Conservation (phyloP, 2,329 filamentous ascomycete genomes). For the Talaromyces sp. region DNA sequence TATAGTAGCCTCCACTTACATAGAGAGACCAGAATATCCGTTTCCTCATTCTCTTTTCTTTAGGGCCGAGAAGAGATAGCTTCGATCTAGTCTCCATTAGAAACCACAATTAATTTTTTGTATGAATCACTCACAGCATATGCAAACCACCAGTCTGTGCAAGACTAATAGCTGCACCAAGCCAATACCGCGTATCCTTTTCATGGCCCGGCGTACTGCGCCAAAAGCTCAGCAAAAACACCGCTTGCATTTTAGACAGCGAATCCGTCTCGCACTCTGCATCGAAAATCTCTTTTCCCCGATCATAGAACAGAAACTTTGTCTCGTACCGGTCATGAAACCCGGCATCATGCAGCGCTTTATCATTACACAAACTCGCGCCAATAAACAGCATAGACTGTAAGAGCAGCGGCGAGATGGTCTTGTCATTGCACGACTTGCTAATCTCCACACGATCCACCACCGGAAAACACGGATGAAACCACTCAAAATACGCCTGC, state of each 20-base stretch:
- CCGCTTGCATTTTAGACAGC: slow-evolving; percentile 45
- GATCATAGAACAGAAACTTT: slow-evolving; percentile 47
- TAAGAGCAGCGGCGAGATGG: slow-evolving; percentile 46
- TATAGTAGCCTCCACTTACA: slow-evolving; percentile 15
- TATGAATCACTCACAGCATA: slow-evolving; percentile 22
- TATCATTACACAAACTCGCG: slow-evolving; percentile 49
- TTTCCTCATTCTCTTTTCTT: slow-evolving; percentile 38
- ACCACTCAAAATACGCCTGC: slow-evolving; percentile 52
- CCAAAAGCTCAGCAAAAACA: slow-evolving; percentile 56
- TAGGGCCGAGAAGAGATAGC: slow-evolving; percentile 22
- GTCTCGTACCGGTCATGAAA: slow-evolving; percentile 47
- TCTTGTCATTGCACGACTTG: slow-evolving; percentile 33
- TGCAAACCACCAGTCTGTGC: slow-evolving; percentile 45
- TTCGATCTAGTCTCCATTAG: slow-evolving; percentile 22
- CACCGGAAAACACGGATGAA: slow-evolving; percentile 54
- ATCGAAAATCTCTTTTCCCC: slow-evolving; percentile 50
- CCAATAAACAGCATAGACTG: slow-evolving; percentile 54
- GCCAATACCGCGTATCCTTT: slow-evolving; percentile 48
- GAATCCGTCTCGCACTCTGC: slow-evolving; percentile 50
- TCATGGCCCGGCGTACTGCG: slow-evolving; percentile 45
- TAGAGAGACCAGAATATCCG: slow-evolving; percentile 54
- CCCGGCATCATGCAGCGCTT: slow-evolving; percentile 40
- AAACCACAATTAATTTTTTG: background rate
- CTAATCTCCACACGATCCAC: slow-evolving; percentile 45
- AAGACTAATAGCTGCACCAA: slow-evolving; percentile 47